Percentiles rank a stretch among this genome's conserved stretches.
phyloP scores from a whole-genome alignment of 805 yeast species.

The Saturnispora sanitii region DNA sequence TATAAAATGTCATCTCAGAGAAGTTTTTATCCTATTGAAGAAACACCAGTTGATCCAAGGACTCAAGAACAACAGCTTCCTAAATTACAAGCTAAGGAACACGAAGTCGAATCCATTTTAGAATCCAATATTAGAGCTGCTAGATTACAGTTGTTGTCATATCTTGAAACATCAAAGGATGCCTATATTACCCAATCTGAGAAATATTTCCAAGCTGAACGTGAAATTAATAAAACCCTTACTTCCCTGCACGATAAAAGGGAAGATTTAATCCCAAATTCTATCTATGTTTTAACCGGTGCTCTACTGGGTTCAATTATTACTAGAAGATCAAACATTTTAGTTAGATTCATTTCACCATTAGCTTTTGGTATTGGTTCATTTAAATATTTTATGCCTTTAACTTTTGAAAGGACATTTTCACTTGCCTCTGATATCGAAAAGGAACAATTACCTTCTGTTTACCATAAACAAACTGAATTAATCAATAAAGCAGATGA shows the following conservation, averaged over 20 bases:
- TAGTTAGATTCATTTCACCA: constrained; percentile 49
- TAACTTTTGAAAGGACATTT: constrained; percentile 55
- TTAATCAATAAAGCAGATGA: constrained; percentile 37
- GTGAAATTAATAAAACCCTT: constrained; percentile 51
- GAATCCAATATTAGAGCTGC: constrained; percentile 38
- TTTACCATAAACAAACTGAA: constrained; percentile 52
- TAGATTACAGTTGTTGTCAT: constrained; percentile 34
- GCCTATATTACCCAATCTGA: constrained; percentile 39
- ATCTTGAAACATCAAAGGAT: constrained; percentile 27
- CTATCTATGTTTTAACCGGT: constrained; percentile 59
- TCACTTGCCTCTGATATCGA: constrained; percentile 53
- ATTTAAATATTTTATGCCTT: constrained; percentile 62
- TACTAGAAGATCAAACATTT: constrained; percentile 55
- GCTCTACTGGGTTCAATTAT: constrained; percentile 62
- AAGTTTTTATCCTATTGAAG: constrained; percentile 19
- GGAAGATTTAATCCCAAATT: constrained; percentile 66
- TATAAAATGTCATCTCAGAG: constrained; percentile 11
- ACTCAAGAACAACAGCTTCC: constrained; percentile 21
- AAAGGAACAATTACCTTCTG: constrained; percentile 45
- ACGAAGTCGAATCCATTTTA: constrained; percentile 23
- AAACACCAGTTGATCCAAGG: constrained; percentile 12
- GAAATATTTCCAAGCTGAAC: constrained; percentile 49
- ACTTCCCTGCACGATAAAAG: constrained; percentile 51
- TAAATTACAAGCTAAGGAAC: constrained; percentile 11
- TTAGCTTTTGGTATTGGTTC: constrained; percentile 50